Percentiles rank a stretch among this genome's conserved stretches.
Conservation (phyloP, 306 rosid species). For the Psophocarpus tetragonolobus region DNA sequence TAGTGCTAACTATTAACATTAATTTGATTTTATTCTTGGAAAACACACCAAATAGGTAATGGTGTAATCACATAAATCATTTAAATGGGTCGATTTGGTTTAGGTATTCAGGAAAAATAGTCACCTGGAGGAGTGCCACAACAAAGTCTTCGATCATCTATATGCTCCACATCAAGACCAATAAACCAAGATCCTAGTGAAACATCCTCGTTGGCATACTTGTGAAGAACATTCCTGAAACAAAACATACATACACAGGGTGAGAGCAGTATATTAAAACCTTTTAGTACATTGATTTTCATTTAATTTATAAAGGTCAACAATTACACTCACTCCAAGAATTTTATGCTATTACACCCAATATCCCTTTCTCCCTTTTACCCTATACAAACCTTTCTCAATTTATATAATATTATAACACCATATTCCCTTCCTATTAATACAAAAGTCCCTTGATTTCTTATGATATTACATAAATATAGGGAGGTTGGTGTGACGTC, state of each 20-base stretch:
- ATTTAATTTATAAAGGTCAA: not conserved
- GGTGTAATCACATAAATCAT: constrained; percentile 21
- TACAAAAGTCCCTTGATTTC: not conserved
- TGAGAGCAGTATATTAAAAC: constrained; percentile 11
- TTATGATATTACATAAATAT: not conserved
- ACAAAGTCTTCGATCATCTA: constrained; percentile 90
- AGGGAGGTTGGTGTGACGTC: not conserved
- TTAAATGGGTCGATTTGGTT: not conserved
- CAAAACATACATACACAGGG: constrained; percentile 6
- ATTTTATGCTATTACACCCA: not conserved
- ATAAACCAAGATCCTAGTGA: constrained; percentile 97
- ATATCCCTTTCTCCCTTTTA: not conserved
- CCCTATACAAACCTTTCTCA: not conserved
- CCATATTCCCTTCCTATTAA: not conserved
- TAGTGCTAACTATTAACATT: not conserved
- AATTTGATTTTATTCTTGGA: no score
- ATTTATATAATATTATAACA: not conserved
- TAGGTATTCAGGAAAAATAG: not conserved
- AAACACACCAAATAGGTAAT: not conserved
- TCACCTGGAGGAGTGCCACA: constrained; percentile 99
- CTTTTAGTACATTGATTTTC: not conserved
- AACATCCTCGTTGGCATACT: constrained; percentile 97
- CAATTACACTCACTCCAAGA: not conserved
- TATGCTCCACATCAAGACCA: constrained; percentile 91
- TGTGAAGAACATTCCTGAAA: constrained; percentile 91